These are phyloP conservation scores for Eucalyptus sideroxylon DNA, from an alignment of 345 rosid species.

Conservation along the genomic window DNA sequence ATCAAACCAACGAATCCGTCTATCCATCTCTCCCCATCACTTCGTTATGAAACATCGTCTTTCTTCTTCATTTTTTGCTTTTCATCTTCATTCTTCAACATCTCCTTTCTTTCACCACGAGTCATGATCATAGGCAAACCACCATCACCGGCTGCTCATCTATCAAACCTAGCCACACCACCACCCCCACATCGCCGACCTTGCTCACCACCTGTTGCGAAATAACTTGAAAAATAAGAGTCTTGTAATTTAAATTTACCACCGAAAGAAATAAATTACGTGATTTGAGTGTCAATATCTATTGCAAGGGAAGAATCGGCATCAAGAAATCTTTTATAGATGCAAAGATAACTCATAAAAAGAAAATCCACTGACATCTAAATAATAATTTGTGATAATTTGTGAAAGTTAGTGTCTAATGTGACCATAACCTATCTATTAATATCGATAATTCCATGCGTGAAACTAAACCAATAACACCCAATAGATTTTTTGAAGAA, in stretches of 20 bases:
- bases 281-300: neutral
- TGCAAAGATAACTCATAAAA: neutral
- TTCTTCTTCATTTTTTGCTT: too few species aligned
- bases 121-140: neutral
- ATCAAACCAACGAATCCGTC: neutral
- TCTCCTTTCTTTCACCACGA: neutral
- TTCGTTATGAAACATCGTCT: rapidly evolving
- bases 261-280: neutral
- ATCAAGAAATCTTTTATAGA: neutral
- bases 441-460: neutral
- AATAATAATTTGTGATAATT: too few species aligned
- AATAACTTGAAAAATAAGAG: too few species aligned
- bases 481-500: neutral
- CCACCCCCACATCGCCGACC: too few species aligned
- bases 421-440: neutral
- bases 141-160: rapidly evolving
- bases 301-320: rapidly evolving
- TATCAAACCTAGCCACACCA: neutral
- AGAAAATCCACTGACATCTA: too few species aligned
- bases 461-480: neutral
- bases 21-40: neutral
- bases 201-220: neutral
- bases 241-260: neutral
- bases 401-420: too few species aligned
- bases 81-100: neutral